Conservation (phyloP, 306 rosid genomes). For the Castanopsis chinensis region DNA sequence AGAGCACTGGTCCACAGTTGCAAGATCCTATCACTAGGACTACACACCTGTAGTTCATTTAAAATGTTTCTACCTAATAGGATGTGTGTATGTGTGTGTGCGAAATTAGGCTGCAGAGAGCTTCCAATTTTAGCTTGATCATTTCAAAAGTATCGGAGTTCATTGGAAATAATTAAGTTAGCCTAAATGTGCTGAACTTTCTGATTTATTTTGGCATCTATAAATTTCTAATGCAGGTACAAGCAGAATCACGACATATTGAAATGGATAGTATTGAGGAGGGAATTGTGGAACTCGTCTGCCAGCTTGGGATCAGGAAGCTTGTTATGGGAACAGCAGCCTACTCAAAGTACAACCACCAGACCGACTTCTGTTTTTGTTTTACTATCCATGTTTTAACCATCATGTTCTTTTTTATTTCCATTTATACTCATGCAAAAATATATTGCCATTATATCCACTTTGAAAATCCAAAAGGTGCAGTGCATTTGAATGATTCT, state of each 20-base stretch:
- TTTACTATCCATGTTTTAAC: background rate
- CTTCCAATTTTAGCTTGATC: background rate
- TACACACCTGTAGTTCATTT: background rate
- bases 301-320: conserved; percentile 57
- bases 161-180: conserved; percentile 5
- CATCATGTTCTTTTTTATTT: background rate
- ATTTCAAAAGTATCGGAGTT: background rate
- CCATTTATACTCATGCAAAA: too few relatives aligned
- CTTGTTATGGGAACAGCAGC: conserved; percentile 84
- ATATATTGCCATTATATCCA: background rate
- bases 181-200: background rate
- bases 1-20: background rate
- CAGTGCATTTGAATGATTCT: background rate
- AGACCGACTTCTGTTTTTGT: conserved; percentile 7
- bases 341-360: conserved; percentile 50
- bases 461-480: background rate
- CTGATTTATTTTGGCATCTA: conserved; percentile 6
- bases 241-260: conserved; percentile 48
- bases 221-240: conserved; percentile 43
- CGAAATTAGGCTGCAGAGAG: background rate
- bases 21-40: background rate
- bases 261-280: conserved; percentile 62
- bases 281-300: conserved; percentile 64
- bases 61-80: background rate
- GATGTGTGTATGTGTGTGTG: background rate